Evolutionary conservation across 2,329 filamentous ascomycete genomes (phyloP).

Genomic region (Aureobasidium lini): DNA sequence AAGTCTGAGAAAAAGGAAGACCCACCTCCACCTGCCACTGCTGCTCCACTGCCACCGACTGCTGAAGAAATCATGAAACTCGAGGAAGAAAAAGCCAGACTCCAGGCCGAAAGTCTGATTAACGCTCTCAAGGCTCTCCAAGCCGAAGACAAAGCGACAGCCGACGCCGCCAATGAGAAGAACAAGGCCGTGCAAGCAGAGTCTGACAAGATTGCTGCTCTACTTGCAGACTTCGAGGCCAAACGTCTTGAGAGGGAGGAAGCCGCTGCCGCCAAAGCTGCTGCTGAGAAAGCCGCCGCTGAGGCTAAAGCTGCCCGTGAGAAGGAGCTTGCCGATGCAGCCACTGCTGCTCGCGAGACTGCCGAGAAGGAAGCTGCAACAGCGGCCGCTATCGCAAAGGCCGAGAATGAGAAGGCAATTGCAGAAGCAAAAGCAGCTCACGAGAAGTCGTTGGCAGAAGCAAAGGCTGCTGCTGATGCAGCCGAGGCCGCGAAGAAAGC

Average conservation of each 20-base stretch:
- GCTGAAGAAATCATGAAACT: conserved; percentile 19
- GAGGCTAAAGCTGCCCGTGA: conserved; percentile 42
- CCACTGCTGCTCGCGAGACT: conserved; percentile 39
- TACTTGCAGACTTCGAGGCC: conserved; percentile 37
- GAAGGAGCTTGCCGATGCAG: conserved; percentile 28
- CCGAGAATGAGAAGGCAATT: conserved; percentile 40
- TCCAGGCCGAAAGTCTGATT: conserved; percentile 8
- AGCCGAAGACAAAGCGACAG: conserved; percentile 11
- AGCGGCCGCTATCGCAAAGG: conserved; percentile 22
- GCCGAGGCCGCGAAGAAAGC: conserved; percentile 43
- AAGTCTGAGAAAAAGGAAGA: conserved; percentile 13
- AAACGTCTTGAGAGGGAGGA: conserved; percentile 31
- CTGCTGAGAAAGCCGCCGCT: conserved; percentile 28
- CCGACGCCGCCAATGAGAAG: conserved; percentile 2
- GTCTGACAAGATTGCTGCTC: conserved; percentile 21
- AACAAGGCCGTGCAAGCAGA: conserved; percentile 16
- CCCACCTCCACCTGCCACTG: conserved; percentile 20
- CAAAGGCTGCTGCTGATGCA: conserved; percentile 43
- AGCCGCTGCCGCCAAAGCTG: conserved; percentile 25
- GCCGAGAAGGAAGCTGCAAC: conserved; percentile 30
- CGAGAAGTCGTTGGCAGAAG: conserved; percentile 48
- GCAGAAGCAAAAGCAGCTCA: conserved; percentile 30
- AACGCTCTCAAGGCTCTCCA: conserved; percentile 8
- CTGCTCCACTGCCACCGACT: conserved; percentile 17
- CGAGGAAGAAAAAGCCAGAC: conserved; percentile 29